These are phyloP conservation scores for Penicillium frequentans DNA, from an alignment of 2,329 filamentous ascomycete species.

Conservation along the genomic window DNA sequence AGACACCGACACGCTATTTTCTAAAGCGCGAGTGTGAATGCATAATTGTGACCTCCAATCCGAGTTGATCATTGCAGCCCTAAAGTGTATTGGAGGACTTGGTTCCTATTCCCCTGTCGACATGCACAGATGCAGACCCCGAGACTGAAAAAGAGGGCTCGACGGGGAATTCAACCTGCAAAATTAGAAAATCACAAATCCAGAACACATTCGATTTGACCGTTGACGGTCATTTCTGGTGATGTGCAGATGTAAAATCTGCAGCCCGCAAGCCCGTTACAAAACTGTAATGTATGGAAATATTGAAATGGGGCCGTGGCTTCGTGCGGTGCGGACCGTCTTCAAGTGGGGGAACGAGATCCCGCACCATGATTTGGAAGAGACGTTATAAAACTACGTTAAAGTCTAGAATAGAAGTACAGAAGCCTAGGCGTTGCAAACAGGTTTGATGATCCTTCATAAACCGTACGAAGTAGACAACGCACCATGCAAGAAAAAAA, in stretches of 20 bases:
- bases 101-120: not conserved
- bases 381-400: not conserved
- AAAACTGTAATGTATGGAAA: not conserved
- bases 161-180: not conserved
- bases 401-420: too few relatives aligned
- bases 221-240: not conserved
- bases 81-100: not conserved
- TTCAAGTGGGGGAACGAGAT: constrained; percentile 8
- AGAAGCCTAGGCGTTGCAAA: too few relatives aligned
- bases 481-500: not conserved
- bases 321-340: constrained; percentile 19
- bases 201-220: not conserved
- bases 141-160: not conserved
- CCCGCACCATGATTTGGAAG: not conserved
- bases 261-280: not conserved
- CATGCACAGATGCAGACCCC: not conserved
- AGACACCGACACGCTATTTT: not conserved
- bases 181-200: too few relatives aligned
- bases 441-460: not conserved
- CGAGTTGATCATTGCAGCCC: not conserved
- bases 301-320: constrained; percentile 12
- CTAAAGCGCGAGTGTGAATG: not conserved
- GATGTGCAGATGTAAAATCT: not conserved
- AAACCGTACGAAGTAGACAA: not conserved
- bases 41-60: not conserved